Evolutionary conservation across 2,329 filamentous ascomycete species (phyloP).

Genomic region (Calonectria montana): DNA sequence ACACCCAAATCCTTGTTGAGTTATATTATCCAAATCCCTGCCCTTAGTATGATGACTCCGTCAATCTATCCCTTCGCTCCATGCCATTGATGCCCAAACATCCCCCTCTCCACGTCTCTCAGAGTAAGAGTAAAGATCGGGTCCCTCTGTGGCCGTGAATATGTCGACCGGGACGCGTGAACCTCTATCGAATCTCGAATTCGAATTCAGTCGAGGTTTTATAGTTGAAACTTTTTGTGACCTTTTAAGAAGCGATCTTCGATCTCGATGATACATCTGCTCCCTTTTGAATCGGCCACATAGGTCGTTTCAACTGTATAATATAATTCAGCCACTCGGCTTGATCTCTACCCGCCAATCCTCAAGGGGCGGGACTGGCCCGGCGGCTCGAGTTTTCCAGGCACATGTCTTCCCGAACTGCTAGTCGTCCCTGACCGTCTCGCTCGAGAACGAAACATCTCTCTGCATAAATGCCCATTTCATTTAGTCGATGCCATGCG

Average conservation of each 20-base stretch:
- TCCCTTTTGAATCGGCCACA: background rate
- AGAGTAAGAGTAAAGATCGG: background rate
- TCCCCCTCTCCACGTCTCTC: background rate
- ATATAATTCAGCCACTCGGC: background rate
- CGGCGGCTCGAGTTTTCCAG: slow-evolving; percentile 41
- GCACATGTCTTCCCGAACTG: slow-evolving; percentile 43
- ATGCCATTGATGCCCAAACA: background rate
- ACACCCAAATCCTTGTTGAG: background rate
- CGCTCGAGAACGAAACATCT: slow-evolving; percentile 58
- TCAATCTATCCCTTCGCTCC: background rate
- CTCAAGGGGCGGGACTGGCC: slow-evolving; percentile 36
- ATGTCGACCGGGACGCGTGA: background rate
- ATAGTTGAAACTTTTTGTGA: background rate
- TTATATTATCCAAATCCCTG: background rate
- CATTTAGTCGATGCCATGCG: slow-evolving; percentile 55
- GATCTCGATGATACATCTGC: background rate
- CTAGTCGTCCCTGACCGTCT: slow-evolving; percentile 32
- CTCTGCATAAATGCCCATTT: slow-evolving; percentile 58
- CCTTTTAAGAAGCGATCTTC: background rate
- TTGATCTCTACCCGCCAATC: background rate
- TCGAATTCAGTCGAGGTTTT: background rate
- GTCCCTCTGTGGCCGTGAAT: background rate
- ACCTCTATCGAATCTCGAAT: background rate
- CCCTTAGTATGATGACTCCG: background rate
- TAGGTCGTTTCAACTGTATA: background rate